A percentile compares a stretch with the other conserved stretches of the same genome.
Conservation (phyloP, 257 asterid species). For the Nemophila menziesii region DNA sequence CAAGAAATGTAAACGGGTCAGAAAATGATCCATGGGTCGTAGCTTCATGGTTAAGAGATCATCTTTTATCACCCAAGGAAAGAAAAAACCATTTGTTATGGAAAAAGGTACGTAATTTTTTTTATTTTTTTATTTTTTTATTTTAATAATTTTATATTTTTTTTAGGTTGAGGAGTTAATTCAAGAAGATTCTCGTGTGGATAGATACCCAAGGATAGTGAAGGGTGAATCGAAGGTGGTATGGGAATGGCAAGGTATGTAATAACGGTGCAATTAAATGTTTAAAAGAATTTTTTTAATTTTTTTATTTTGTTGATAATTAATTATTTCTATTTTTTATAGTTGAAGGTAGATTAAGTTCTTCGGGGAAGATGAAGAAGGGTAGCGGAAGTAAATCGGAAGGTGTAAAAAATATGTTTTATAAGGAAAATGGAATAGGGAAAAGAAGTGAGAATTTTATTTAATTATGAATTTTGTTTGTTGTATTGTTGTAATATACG, state of each 20-base stretch:
- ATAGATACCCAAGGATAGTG: constrained; percentile 67
- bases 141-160: constrained; percentile 10
- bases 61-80: constrained; percentile 77
- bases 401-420: too few species aligned
- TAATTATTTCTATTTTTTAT: neutral
- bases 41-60: constrained; percentile 81
- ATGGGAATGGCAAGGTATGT: constrained; percentile 98
- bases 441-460: too few species aligned
- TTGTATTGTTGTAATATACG: too few species aligned
- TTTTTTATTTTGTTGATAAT: neutral
- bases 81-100: constrained; percentile 63
- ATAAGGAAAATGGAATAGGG: too few species aligned
- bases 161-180: constrained; percentile 74
- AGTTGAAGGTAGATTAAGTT: constrained; percentile 62
- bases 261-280: neutral
- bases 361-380: constrained; percentile 47
- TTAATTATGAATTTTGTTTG: too few species aligned
- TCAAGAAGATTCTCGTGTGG: constrained; percentile 85
- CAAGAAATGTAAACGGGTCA: constrained; percentile 38
- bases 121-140: neutral
- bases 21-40: constrained; percentile 69
- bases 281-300: neutral
- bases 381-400: constrained; percentile 15
- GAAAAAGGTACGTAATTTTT: constrained; percentile 50
- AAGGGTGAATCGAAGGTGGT: constrained; percentile 90